Evolutionary conservation across 495 filamentous ascomycete species (phyloP), one percentile per base, ranked within the genome.

Genomic region (Neurospora sp.): DNA sequence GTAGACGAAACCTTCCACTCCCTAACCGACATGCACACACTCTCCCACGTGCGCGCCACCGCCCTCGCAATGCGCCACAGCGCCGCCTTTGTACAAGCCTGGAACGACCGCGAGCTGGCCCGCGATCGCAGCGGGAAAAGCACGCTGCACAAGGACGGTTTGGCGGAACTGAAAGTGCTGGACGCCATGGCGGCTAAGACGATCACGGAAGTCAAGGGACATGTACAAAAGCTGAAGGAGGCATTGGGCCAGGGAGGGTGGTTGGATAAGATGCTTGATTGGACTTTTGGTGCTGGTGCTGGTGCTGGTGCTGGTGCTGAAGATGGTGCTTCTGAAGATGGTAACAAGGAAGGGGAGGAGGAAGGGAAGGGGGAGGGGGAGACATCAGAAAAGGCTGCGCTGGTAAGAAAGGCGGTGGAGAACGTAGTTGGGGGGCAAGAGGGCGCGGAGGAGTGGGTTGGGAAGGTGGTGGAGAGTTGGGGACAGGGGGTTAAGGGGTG

Each of bases 381-480:
- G 40, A 3, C 0, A n/a, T 2, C n/a, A 8, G 53, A 31, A 3
- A 61, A 61, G 12, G 70, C 31, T 35, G 31, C 31, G 31, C 4
- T 35, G 31, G 31, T 79, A 1, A 68, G 42, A 14, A 69, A 71
- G 70, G 75, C 72, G 42, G 78, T 79, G 16, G 73, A 75, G 44
- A 71, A 78, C 27, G 72, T 78, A 7, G 75, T 83, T 3, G 74
- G 73, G 9, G 76, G 78, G 6, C 73, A 78, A 69, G 70, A 74
- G 1, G 75, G 35, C 4, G 77, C 81, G 42, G 83, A 86, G 75
- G 80, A 82, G 40, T 84, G 83, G 83, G 82, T 78, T 38, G 80
- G 81, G 1, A 73, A 76, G 72, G 73, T 85, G 73, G 74, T 82
- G 69, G 82, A 83, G 69, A 83, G 83, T 69, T 85, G 83, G 84